Evolutionary conservation across 2,329 filamentous ascomycete species (phyloP), one percentile per base, ranked within the genome.

Genomic region (Conoideocrella luteorostrata): DNA sequence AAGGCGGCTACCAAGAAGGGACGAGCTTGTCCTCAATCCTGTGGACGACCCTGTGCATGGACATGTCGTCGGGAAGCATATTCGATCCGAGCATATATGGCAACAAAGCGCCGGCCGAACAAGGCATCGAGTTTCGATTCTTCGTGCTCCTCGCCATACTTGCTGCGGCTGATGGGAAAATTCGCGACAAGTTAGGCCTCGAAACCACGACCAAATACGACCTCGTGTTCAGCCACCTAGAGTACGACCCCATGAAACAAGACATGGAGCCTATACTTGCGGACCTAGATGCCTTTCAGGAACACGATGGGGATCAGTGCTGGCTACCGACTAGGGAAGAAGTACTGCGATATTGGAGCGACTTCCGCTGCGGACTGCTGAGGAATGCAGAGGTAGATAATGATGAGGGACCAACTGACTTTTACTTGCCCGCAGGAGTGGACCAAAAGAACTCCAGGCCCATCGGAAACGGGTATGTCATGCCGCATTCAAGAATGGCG

Each of bases 111-210:
- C 52, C 54, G 0, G 50, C 50, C n/a, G 49, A 49, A 7, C 49
- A 52, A 7, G 48, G 48, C 2, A 17, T 30, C 5, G 50, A 57
- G 41, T 56, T 56, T 43, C 44, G 44, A 12, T 45, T 48, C 11
- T 53, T 56, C 26, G 41, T 55, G 26, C 23, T 52, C 26, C 44
- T 56, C n/a, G 44, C 53, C 46, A 50, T 57, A 5, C 46, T 56
- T 36, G 56, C 61, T 5, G 61, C 59, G 40, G 63, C 63, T 13
- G 66, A 65, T 45, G 57, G 58, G 18, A 56, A 52, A 26, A 56
- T 60, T 2, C 58, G 59, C 26, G 47, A 57, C 41, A 55, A 62
- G 21, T 45, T 62, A 51, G 50, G 49, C 47, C 39, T 63, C 52
- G 17, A 57, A n/a, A 36, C 41, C 17, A 40, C 39, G 4, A 28